Evolutionary conservation across 805 yeast species (phyloP), one percentile per base, ranked within the genome.

Genomic region (Saccharomyces mikatae): DNA sequence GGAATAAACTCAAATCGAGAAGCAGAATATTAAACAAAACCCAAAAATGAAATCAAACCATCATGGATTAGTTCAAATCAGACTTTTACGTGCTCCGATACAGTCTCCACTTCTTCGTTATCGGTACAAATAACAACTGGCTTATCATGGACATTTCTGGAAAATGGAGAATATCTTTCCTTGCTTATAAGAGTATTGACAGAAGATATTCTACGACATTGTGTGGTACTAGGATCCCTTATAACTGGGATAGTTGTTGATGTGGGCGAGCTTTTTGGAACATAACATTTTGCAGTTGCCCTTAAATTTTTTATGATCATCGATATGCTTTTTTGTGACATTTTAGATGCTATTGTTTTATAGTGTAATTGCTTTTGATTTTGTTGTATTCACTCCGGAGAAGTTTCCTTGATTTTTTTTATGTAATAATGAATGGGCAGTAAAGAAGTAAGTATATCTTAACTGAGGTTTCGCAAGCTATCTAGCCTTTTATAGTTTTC

Each of bases 31-130:
- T 24, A 24, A 24, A 28, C 28, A 28, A 28, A 28, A 28, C 10
- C 29, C 2, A 31, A 13, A 2, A 10, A 31, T 13, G 13, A n/a
- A n/a, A n/a, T n/a, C 13, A 3, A 30, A 6, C 21, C 41, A 36
- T 36, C 9, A 9, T 17, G 2, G 6, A 17, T 36, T 21, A 17
- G 13, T 17, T 36, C 44, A 4, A 36, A 29, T 49, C 29, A 64
- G 2, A 64, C 66, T 46, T 65, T 56, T 41, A 63, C 58, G 55
- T 65, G 67, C n/a, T 59, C 64, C 24, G 62, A 47, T 6, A 60
- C 67, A 26, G 68, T 62, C 46, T 62, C 64, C 11, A 66, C 52
- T n/a, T 61, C 62, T 6, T 65, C 70, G 48, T 50, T 31, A 36
- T 66, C 68, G 3, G 66, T 58, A 55, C 67, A 61, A 32, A 65